Conservation (phyloP, 1,139 yeast species). For the Scheffersomyces illinoinensis region DNA sequence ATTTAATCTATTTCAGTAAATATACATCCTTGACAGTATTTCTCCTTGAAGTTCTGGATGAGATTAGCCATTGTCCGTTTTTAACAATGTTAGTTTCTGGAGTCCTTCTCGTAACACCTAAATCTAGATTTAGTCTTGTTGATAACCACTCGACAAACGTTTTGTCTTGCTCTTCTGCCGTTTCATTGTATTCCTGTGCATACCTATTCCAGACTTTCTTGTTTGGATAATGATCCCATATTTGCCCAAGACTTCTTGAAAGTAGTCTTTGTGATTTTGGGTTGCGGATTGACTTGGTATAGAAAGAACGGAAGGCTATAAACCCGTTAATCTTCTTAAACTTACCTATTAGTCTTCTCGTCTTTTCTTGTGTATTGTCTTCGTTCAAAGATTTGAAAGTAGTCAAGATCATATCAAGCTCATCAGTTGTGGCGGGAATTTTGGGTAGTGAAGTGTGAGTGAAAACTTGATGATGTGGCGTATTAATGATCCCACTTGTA, state of each 20-base stretch:
- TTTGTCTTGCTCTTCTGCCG: conserved; percentile 3
- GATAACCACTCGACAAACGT: conserved; percentile 21
- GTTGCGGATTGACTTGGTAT: conserved; percentile 23
- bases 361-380: not conserved
- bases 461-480: not conserved
- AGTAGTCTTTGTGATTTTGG: conserved; percentile 21
- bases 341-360: not conserved
- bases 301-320: conserved; percentile 35
- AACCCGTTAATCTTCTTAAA: conserved; percentile 27
- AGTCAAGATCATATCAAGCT: not conserved
- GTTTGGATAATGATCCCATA: conserved; percentile 27
- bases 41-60: not conserved
- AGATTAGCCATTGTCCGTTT: not conserved
- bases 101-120: not conserved
- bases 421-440: not conserved
- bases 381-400: not conserved
- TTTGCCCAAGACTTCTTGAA: conserved; percentile 22
- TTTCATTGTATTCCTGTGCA: conserved; percentile 28
- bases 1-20: not conserved
- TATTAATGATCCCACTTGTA: not conserved
- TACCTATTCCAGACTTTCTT: conserved; percentile 30
- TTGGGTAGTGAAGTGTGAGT: not conserved
- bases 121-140: not conserved
- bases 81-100: not conserved
- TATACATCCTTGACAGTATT: not conserved